Evolutionary conservation across 2,329 filamentous ascomycete genomes (phyloP).

Genomic region (Colletotrichum trifolii): DNA sequence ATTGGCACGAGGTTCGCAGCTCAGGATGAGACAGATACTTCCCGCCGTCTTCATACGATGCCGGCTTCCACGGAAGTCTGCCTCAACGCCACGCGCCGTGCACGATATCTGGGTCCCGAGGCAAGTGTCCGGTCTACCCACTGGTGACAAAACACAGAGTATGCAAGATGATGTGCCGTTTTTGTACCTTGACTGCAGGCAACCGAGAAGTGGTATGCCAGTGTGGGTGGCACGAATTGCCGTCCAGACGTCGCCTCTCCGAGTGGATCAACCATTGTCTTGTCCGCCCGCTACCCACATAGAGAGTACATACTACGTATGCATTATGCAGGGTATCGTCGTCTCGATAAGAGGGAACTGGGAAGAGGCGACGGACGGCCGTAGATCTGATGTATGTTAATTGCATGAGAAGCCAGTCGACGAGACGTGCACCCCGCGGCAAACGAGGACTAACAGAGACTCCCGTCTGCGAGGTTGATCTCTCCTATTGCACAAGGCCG

Average conservation of each 20-base stretch:
- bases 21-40: constrained; percentile 26
- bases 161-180: constrained; percentile 38
- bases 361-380: constrained; percentile 3
- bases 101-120: not conserved
- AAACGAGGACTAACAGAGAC: constrained; percentile 30
- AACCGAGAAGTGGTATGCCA: constrained; percentile 22
- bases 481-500: constrained; percentile 5
- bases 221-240: constrained; percentile 28
- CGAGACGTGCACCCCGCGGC: constrained; percentile 31
- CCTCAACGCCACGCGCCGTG: constrained; percentile 20
- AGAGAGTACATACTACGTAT: not conserved
- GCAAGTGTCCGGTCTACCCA: constrained; percentile 8
- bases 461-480: constrained; percentile 31
- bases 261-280: constrained; percentile 28
- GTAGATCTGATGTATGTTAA: constrained; percentile 32
- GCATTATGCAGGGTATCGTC: constrained; percentile 29
- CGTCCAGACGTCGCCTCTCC: constrained; percentile 25
- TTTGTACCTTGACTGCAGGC: constrained; percentile 39
- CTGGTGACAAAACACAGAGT: constrained; percentile 19
- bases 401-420: constrained; percentile 23
- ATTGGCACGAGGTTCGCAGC: constrained; percentile 34
- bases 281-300: constrained; percentile 4
- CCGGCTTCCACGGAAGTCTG: constrained; percentile 23
- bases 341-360: not conserved
- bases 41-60: constrained; percentile 19